A percentile compares a stretch with the other conserved stretches of the same genome.
Evolutionary conservation across 257 asterid genomes (phyloP).

Genomic region (Primulina tabacum): DNA sequence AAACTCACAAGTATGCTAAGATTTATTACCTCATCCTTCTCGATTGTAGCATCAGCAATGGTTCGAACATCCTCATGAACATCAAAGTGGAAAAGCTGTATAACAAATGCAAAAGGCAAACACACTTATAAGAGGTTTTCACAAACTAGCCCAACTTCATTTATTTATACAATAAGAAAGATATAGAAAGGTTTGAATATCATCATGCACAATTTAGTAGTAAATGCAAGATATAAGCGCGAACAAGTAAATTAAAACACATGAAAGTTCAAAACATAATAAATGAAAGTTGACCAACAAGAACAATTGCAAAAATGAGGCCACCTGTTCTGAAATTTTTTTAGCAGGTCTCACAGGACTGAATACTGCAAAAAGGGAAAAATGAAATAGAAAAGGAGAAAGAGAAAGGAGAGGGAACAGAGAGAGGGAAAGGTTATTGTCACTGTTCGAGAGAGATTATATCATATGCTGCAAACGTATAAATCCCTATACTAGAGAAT

Average conservation of each 20-base stretch:
- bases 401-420: background rate
- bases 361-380: background rate
- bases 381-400: background rate
- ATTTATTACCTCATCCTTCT: slow-evolving; percentile 90
- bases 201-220: background rate
- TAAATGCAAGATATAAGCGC: slow-evolving; percentile 1
- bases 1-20: slow-evolving; percentile 13
- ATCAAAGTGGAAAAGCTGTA: slow-evolving; percentile 97
- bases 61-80: slow-evolving; percentile 99
- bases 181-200: background rate
- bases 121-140: slow-evolving; percentile 1
- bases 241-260: background rate
- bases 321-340: background rate
- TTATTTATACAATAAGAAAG: background rate
- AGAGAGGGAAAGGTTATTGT: background rate
- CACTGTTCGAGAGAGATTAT: too few species aligned
- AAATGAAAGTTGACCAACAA: background rate
- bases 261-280: background rate
- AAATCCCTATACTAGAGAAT: background rate
- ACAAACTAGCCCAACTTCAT: background rate
- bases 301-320: background rate
- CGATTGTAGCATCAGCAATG: slow-evolving; percentile 88
- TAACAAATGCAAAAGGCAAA: slow-evolving; percentile 6
- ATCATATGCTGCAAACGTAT: background rate
- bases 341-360: background rate